Base-by-base conservation (phyloP, 805 yeast genomes). In the Brettanomyces sp. region DNA sequence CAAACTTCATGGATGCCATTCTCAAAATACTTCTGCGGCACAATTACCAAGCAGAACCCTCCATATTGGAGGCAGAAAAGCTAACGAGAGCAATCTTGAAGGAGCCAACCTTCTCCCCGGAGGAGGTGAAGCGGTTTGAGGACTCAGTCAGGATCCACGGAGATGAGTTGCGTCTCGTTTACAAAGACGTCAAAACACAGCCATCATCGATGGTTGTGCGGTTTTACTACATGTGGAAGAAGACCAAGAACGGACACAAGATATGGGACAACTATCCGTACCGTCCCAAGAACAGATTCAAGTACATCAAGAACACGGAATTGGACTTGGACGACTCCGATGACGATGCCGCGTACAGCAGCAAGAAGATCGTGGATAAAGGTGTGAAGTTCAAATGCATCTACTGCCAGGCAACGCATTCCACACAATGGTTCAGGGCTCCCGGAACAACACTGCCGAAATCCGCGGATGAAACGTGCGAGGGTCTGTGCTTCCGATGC, bases 151-250 rank as follows among this genome's bases (percentile, higher is more conserved):
- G 68, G 33, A 72, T 76, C 46, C 74, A 74, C 57, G 96, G 96
- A 4, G 80, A 85, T 56, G 95, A 90, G 54, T 65, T 93, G 28
- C 80, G 78, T 58, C 87, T 83, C 0, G 90, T 87, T 0, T 77
- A 59, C 51, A 76, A 80, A 57, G 77, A 74, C 47, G 93, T 91
- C n/a, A 74, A 74, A 30, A 74, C 89, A 0, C 95, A 85, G 54
- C 68, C 88, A 0, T 67, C 79, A 46, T 76, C 90, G 0, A 85
- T 82, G 82, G 70, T 89, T 51, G 98, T 91, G 1, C 66, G 97
- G 47, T 89, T 73, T 59, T 91, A 88, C 57, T 91, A 91, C 56
- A 66, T 87, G 45, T 91, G 98, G 98, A 90, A 90, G 63, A 90
- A 90, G 60, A 83, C 95, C 0, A 67, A 74, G 30, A 71, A 72